These are phyloP conservation scores for Saccharomycopsis sp. DNA, from an alignment of 805 yeast species.

Conservation along the genomic window DNA sequence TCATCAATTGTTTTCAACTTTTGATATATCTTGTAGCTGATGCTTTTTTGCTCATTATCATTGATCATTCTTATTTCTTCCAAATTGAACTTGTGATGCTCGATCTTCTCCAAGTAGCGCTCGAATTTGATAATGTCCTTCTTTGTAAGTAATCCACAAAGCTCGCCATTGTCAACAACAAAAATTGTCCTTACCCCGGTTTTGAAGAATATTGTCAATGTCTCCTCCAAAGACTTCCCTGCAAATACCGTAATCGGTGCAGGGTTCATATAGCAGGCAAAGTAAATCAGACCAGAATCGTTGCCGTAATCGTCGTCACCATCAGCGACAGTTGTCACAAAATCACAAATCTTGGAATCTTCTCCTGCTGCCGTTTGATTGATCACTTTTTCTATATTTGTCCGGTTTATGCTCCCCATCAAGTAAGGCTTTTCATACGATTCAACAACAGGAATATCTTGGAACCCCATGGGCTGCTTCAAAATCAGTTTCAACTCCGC, in stretches of 20 bases:
- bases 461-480: conserved; percentile 20
- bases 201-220: conserved; percentile 60
- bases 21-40: background rate
- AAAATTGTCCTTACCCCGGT: conserved; percentile 72
- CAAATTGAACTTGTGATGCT: conserved; percentile 11
- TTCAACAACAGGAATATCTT: conserved; percentile 32
- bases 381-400: conserved; percentile 4
- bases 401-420: conserved; percentile 26
- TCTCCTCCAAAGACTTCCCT: conserved; percentile 46
- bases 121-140: conserved; percentile 74
- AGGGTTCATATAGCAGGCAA: conserved; percentile 2
- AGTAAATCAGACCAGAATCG: background rate
- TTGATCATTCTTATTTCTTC: conserved; percentile 5
- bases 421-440: conserved; percentile 22
- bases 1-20: background rate
- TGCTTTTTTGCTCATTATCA: background rate
- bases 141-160: conserved; percentile 73
- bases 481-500: too few species aligned
- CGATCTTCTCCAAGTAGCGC: conserved; percentile 26
- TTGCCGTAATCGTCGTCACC: background rate
- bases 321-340: too few species aligned
- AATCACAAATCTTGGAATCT: conserved; percentile 1
- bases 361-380: background rate
- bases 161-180: conserved; percentile 46
- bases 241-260: conserved; percentile 35